These are phyloP conservation scores for Gaultheria prostrata DNA, from an alignment of 148 eudicot species.

Conservation along the genomic window DNA sequence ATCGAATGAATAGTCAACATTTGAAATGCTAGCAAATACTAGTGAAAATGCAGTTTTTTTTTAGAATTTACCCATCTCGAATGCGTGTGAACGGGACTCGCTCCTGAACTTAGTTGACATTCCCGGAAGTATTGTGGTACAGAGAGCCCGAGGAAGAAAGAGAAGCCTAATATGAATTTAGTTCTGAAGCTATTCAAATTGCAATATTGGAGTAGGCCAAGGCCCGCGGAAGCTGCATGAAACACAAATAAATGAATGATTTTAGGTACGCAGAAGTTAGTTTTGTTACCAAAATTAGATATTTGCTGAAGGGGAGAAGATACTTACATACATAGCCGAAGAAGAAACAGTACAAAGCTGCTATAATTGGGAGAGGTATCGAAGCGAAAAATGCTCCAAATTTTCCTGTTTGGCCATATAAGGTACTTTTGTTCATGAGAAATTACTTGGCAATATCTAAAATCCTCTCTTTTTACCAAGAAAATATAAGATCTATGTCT, in stretches of 20 bases:
- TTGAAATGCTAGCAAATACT: neutral
- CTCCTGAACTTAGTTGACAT: slow-evolving; percentile 22
- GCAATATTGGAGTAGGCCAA: slow-evolving; percentile 77
- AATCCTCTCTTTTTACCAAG: neutral
- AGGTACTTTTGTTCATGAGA: neutral
- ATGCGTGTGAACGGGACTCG: slow-evolving; percentile 44
- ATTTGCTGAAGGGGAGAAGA: neutral
- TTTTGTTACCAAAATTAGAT: too few relatives aligned
- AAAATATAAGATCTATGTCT: neutral
- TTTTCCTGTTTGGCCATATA: slow-evolving; percentile 44
- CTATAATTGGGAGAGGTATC: slow-evolving; percentile 67
- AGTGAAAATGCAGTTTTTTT: neutral
- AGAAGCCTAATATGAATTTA: slow-evolving; percentile 60
- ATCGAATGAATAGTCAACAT: neutral
- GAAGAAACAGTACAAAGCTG: slow-evolving; percentile 67
- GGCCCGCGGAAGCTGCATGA: slow-evolving; percentile 72
- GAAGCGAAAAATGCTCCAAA: slow-evolving; percentile 83
- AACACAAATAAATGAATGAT: neutral
- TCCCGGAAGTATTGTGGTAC: slow-evolving; percentile 67
- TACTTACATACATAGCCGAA: slow-evolving; percentile 68
- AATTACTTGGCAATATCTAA: neutral
- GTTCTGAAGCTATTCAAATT: slow-evolving; percentile 86
- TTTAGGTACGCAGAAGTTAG: neutral
- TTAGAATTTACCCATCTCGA: slow-evolving; percentile 58
- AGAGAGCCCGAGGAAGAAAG: slow-evolving; percentile 66